Conservation (phyloP, 805 yeast species). For the Saccharomycodes ludwigii region DNA sequence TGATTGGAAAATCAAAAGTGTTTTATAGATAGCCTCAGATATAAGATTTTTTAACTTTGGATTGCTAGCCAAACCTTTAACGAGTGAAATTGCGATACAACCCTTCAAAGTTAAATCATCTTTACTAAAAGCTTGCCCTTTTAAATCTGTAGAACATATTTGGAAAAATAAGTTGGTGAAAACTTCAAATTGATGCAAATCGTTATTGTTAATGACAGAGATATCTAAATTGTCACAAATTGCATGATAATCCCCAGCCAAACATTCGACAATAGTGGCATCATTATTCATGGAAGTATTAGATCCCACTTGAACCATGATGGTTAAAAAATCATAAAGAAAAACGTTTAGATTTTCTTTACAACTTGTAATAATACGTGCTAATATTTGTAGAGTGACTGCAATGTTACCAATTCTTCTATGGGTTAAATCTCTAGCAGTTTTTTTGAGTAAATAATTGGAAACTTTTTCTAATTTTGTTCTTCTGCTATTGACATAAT, state of each 20-base stretch:
- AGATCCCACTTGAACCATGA: constrained; percentile 39
- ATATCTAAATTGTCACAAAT: constrained; percentile 45
- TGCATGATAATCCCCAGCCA: constrained; percentile 34
- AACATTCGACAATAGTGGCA: constrained; percentile 42
- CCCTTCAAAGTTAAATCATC: constrained; percentile 16
- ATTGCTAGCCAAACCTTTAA: constrained; percentile 17
- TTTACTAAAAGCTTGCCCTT: not conserved
- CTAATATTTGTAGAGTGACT: constrained; percentile 64
- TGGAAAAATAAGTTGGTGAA: constrained; percentile 23
- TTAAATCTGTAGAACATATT: constrained; percentile 5
- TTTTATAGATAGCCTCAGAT: constrained; percentile 14
- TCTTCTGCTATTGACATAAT: constrained; percentile 82
- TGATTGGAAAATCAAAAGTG: constrained; percentile 15
- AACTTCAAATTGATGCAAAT: constrained; percentile 6
- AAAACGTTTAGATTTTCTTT: constrained; percentile 74
- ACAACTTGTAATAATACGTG: constrained; percentile 62
- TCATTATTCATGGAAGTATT: constrained; percentile 37
- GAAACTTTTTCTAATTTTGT: constrained; percentile 84
- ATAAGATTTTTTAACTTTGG: constrained; percentile 19
- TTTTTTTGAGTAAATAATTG: constrained; percentile 48
- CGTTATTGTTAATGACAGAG: constrained; percentile 33
- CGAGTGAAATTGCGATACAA: constrained; percentile 20
- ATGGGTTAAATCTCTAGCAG: constrained; percentile 46
- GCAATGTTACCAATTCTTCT: constrained; percentile 66
- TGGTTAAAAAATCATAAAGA: constrained; percentile 53